A percentile compares a stretch with the other conserved stretches of the same genome.
phyloP scores from a whole-genome alignment of 306 rosid species.

The Chamaecrista fasciculata region DNA sequence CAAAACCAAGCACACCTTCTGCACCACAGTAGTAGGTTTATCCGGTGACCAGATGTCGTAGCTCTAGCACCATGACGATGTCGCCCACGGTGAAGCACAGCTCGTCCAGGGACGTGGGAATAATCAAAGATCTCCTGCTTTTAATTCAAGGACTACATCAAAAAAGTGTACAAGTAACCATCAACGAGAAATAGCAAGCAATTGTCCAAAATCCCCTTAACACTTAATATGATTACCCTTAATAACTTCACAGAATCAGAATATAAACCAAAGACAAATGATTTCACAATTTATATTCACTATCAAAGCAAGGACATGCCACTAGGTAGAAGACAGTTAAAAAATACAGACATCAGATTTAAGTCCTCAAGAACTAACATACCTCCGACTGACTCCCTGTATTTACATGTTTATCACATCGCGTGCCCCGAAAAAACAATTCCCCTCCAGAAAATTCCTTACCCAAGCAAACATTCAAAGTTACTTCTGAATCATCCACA shows the following conservation, averaged over 20 bases:
- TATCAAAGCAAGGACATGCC: constrained; percentile 19
- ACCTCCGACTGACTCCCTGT: constrained; percentile 68
- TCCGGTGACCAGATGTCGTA: constrained; percentile 57
- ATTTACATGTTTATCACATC: constrained; percentile 88
- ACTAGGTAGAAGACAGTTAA: constrained; percentile 1
- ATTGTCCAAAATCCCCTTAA: constrained; percentile 30
- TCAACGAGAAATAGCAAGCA: constrained; percentile 34
- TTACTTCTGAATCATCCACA: constrained; percentile 93
- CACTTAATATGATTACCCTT: constrained; percentile 15
- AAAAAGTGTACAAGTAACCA: constrained; percentile 40
- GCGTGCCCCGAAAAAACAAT: constrained; percentile 84
- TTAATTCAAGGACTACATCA: constrained; percentile 43
- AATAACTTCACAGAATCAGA: constrained; percentile 21
- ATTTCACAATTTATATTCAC: constrained; percentile 21
- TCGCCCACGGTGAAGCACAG: constrained; percentile 66
- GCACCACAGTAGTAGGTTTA: constrained; percentile 58
- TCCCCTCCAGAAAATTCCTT: constrained; percentile 82
- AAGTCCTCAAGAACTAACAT: too few species aligned
- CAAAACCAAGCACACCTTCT: constrained; percentile 46
- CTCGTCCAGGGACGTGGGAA: constrained; percentile 52
- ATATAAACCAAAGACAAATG: constrained; percentile 17
- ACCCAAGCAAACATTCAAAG: constrained; percentile 90
- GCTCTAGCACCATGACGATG: constrained; percentile 69
- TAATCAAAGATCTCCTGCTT: constrained; percentile 59
- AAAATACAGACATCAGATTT: constrained; percentile 10